Conservation (phyloP, 140 eudicot genomes). For the Erigeron philadelphicus region DNA sequence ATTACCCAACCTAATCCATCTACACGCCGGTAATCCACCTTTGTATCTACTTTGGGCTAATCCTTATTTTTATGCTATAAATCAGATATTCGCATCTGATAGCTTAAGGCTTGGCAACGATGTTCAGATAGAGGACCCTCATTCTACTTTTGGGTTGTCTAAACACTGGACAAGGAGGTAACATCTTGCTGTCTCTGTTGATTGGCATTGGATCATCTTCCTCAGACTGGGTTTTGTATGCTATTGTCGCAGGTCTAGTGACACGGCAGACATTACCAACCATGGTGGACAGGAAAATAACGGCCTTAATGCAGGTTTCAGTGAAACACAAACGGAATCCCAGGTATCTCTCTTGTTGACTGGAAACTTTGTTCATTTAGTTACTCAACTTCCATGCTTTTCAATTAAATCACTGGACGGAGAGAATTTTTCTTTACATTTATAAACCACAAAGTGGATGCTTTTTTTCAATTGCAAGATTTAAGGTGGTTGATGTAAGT, state of each 20-base stretch:
- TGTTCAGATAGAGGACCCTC: slow-evolving; percentile 37
- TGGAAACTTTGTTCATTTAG: neutral
- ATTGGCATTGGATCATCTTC: neutral
- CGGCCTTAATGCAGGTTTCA: slow-evolving; percentile 58
- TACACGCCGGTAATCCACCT: neutral
- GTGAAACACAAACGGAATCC: slow-evolving; percentile 94
- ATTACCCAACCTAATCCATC: neutral
- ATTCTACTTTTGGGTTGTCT: slow-evolving; percentile 50
- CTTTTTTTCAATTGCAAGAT: neutral
- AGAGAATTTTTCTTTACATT: neutral
- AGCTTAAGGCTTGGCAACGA: slow-evolving; percentile 48
- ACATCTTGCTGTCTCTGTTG: slow-evolving; percentile 18
- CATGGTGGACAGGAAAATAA: slow-evolving; percentile 33
- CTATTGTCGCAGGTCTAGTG: slow-evolving; percentile 43
- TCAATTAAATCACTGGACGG: neutral
- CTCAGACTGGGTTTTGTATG: slow-evolving; percentile 8
- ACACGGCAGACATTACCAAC: slow-evolving; percentile 36
- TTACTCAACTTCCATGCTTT: slow-evolving; percentile 13
- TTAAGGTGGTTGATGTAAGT: neutral
- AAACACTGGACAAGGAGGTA: slow-evolving; percentile 73
- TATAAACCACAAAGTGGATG: neutral
- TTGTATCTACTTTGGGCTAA: slow-evolving; percentile 1
- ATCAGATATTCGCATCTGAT: slow-evolving; percentile 57
- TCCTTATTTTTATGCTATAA: slow-evolving; percentile 27
- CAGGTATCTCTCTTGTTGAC: slow-evolving; percentile 44